Base-by-base conservation (phyloP, 208 protist species). In the Crithidia brevicula region DNA sequence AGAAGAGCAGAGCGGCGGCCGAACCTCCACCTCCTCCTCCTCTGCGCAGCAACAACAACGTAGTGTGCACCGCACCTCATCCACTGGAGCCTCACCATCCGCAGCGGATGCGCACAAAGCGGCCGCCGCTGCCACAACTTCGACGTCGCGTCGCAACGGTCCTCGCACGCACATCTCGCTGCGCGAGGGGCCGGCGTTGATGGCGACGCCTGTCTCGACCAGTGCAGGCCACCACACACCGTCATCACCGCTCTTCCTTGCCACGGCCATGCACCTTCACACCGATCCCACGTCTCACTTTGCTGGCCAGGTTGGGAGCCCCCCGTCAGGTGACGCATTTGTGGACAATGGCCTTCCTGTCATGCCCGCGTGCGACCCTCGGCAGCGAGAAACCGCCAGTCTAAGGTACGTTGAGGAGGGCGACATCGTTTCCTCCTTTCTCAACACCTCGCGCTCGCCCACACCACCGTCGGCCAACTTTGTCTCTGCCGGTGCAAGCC, bases 91-190 rank as follows among this genome's bases (percentile, higher is more conserved):
- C 16, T 20, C 42, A 18, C 16, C 42, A 18, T 22, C 42, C 6
- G 7, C 42, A 18, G 16, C 42, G 0, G 13, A 47, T 1, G 20
- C 42, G 42, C 9, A 9, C 42, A 20, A 27, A 13, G 16, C 51
- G 27, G 31, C 31, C 5, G 51, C 31, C 7, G 30, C 16, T 3
- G 16, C 51, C 16, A 3, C 51, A 11, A 7, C 6, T 2, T 4
- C 47, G 1, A 28, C 22, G 13, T 10, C 33, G 18, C 61, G 31
- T 27, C 31, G 25, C 2, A 4, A 33, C n/a, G 6, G 20, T 23
- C 28, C 31, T 18, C 49, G 34, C 61, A 49, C 47, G 10, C 47
- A 59, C 38, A 36, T 59, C 5, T 57, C 47, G n/a, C 61, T 57
- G 5, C 61, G 57, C 43, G 43, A 50, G 52, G 58, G 43, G 0